Percentiles rank a stretch among this genome's conserved stretches.
Conservation (phyloP, 768 basidiomycete genomes). For the Leccinum incarnatum region DNA sequence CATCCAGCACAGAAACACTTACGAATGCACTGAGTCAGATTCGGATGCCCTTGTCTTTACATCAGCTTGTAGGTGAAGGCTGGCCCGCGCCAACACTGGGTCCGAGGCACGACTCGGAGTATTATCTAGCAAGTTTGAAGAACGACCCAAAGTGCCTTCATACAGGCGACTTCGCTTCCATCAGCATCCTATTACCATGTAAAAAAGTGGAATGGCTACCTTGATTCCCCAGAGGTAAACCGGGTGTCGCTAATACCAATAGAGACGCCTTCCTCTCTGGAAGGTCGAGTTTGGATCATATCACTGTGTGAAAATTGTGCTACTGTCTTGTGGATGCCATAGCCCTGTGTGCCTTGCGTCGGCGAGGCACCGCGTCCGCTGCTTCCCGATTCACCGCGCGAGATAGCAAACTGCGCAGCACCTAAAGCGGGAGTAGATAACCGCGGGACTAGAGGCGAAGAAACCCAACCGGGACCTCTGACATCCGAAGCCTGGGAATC, state of each 20-base stretch:
- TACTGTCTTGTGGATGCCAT: not conserved
- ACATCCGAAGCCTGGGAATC: not conserved
- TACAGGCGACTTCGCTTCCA: not conserved
- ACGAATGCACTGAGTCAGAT: slow-evolving; percentile 1
- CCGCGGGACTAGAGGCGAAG: not conserved
- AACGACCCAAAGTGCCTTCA: not conserved
- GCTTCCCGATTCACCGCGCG: not conserved
- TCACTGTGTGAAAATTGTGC: not conserved
- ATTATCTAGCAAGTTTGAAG: not conserved
- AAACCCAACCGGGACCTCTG: too few species aligned
- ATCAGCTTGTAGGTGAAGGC: not conserved
- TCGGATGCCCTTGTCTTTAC: not conserved
- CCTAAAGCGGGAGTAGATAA: not conserved
- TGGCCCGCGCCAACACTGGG: not conserved
- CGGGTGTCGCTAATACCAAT: not conserved
- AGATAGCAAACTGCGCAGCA: not conserved
- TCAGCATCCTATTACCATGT: not conserved
- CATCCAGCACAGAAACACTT: not conserved
- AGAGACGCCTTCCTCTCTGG: not conserved
- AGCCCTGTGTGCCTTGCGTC: not conserved
- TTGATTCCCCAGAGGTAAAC: not conserved
- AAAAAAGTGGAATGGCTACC: not conserved
- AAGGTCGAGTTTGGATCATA: not conserved
- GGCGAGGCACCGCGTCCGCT: not conserved
- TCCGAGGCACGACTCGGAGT: not conserved